Conservation (phyloP, 2,329 filamentous ascomycete species). For the Fusarium xylarioides region DNA sequence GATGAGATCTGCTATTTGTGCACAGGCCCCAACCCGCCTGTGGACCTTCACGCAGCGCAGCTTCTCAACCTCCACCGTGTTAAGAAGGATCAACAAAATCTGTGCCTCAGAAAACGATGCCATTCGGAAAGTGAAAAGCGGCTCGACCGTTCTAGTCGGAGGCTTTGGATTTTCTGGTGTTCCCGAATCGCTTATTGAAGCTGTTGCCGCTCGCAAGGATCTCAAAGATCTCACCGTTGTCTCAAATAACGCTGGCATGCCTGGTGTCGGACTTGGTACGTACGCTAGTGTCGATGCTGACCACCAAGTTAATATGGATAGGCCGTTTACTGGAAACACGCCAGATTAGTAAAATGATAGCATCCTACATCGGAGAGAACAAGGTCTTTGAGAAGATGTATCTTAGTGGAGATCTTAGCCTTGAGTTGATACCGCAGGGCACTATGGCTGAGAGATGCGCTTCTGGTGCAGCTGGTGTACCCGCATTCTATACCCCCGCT, state of each 20-base stretch:
- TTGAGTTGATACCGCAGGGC: constrained; percentile 89
- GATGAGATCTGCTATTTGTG: not conserved
- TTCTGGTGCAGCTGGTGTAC: constrained; percentile 85
- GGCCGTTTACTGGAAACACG: constrained; percentile 43
- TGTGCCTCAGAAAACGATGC: constrained; percentile 72
- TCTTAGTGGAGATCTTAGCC: constrained; percentile 81
- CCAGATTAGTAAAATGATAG: constrained; percentile 90
- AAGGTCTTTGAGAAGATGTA: constrained; percentile 92
- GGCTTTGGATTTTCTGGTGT: constrained; percentile 86
- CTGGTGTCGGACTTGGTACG: constrained; percentile 76
- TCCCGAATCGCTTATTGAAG: constrained; percentile 79
- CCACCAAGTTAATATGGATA: constrained; percentile 58
- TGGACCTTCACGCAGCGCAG: fast-evolving
- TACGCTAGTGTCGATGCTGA: constrained; percentile 42
- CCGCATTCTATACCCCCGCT: constrained; percentile 90
- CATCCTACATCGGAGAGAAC: constrained; percentile 92
- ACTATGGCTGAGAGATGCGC: constrained; percentile 88
- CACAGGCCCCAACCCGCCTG: not conserved
- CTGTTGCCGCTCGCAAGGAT: constrained; percentile 62
- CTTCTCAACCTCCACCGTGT: not conserved
- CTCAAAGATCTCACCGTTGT: constrained; percentile 83
- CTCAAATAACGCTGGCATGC: constrained; percentile 91
- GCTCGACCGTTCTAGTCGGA: constrained; percentile 77
- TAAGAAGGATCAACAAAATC: constrained; percentile 72
- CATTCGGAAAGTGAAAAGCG: constrained; percentile 77